These are phyloP conservation scores for Penicillium egyptiacum DNA, from an alignment of 495 filamentous ascomycete species.

Conservation along the genomic window DNA sequence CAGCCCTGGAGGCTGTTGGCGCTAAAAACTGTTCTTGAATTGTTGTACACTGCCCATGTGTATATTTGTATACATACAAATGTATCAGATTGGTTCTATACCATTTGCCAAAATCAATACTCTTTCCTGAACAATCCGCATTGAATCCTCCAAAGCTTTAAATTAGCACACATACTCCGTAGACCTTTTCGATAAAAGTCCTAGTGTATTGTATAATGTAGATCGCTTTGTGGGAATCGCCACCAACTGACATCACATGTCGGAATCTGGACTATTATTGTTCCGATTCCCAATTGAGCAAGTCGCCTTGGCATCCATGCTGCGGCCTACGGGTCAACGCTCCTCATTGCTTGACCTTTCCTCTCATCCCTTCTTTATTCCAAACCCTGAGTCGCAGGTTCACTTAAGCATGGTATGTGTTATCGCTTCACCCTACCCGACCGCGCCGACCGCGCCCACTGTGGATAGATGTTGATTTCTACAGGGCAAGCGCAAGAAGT, in stretches of 20 bases:
- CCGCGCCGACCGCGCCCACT: not conserved
- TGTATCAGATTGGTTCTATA: not conserved
- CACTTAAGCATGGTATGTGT: conserved; percentile 21
- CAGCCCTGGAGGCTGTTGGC: too few species aligned
- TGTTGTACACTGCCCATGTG: not conserved
- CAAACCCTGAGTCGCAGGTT: not conserved
- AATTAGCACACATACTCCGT: too few species aligned
- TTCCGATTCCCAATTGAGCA: conserved; percentile 14
- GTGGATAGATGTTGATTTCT: not conserved
- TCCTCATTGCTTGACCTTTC: conserved; percentile 13
- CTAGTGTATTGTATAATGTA: not conserved
- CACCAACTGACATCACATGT: conserved; percentile 7
- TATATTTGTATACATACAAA: not conserved
- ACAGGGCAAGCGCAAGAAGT: conserved; percentile 96
- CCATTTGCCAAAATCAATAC: not conserved
- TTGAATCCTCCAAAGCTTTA: not conserved
- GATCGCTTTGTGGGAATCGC: not conserved
- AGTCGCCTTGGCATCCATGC: conserved; percentile 2
- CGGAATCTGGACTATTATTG: conserved; percentile 12
- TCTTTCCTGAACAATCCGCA: not conserved
- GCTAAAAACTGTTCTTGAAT: not conserved
- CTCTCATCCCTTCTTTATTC: not conserved
- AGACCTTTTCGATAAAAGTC: not conserved
- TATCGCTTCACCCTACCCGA: not conserved
- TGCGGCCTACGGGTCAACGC: conserved; percentile 7